Conservation (phyloP, 2,329 filamentous ascomycete genomes). For the Aspergillus sp. region DNA sequence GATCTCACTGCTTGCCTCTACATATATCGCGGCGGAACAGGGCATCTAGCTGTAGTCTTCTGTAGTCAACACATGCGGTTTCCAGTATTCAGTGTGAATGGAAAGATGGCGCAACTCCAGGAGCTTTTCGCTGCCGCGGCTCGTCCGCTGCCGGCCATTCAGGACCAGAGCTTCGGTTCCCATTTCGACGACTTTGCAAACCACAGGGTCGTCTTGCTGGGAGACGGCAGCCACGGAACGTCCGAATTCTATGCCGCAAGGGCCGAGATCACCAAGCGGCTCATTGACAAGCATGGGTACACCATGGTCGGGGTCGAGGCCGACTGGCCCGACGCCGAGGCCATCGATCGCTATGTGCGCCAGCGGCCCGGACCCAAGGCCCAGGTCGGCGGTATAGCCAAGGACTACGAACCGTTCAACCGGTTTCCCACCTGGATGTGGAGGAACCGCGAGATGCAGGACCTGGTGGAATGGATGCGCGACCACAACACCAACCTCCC, state of each 20-base stretch:
- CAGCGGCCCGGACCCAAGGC: conserved; percentile 32
- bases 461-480: conserved; percentile 45
- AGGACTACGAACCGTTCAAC: conserved; percentile 34
- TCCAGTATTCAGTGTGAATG: not conserved
- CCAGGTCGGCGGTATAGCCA: conserved; percentile 16
- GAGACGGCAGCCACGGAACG: conserved; percentile 44
- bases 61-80: not conserved
- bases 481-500: conserved; percentile 31
- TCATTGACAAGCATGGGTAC: conserved; percentile 43
- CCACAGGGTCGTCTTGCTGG: conserved; percentile 36
- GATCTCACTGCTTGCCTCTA: not conserved
- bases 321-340: conserved; percentile 47
- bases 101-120: conserved; percentile 21
- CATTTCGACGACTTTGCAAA: conserved; percentile 34
- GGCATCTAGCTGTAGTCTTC: not conserved
- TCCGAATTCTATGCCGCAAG: conserved; percentile 47
- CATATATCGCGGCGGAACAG: not conserved
- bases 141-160: conserved; percentile 28
- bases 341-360: conserved; percentile 43
- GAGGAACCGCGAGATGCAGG: conserved; percentile 44
- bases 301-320: conserved; percentile 44
- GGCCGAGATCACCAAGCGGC: conserved; percentile 42
- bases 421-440: conserved; percentile 50
- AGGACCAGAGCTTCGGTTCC: conserved; percentile 28
- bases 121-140: conserved; percentile 26